Percentiles rank a stretch among this genome's conserved stretches.
phyloP scores from a whole-genome alignment of 306 rosid genomes.

The Quercus parvula region DNA sequence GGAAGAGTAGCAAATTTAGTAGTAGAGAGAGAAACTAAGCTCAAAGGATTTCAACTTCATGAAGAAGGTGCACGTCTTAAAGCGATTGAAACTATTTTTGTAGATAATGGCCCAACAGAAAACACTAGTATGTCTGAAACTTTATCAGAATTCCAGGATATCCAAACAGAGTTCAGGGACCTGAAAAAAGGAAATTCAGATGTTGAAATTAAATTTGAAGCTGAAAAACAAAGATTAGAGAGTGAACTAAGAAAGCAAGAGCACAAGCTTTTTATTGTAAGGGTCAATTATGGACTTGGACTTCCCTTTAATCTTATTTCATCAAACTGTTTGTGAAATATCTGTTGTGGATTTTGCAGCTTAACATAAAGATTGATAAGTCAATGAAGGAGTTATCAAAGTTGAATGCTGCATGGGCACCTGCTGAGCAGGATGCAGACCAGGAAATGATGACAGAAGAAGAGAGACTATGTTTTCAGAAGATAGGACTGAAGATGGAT shows the following conservation, averaged over 20 bases:
- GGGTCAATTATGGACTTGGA: conserved; percentile 25
- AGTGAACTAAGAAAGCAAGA: conserved; percentile 53
- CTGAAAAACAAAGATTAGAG: conserved; percentile 54
- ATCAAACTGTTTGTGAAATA: not conserved
- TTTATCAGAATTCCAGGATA: conserved; percentile 57
- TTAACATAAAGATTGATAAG: conserved; percentile 60
- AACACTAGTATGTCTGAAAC: conserved; percentile 54
- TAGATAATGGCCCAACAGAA: conserved; percentile 33
- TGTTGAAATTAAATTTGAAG: conserved; percentile 48
- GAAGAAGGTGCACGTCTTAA: conserved; percentile 69
- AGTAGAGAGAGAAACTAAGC: conserved; percentile 62
- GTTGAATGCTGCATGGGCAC: conserved; percentile 56
- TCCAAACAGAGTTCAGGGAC: conserved; percentile 35
- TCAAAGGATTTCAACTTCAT: conserved; percentile 42
- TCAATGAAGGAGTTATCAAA: conserved; percentile 50
- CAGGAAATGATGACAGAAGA: conserved; percentile 67
- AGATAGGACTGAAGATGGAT: conserved; percentile 65
- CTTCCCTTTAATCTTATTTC: conserved; percentile 15
- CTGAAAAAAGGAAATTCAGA: conserved; percentile 19
- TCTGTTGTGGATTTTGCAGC: conserved; percentile 41
- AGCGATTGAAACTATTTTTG: conserved; percentile 42
- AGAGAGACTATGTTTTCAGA: conserved; percentile 69
- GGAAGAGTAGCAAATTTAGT: conserved; percentile 46
- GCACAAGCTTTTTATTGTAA: conserved; percentile 55
- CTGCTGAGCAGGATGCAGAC: conserved; percentile 54